Conservation (phyloP, 768 basidiomycete species). For the Rhizopogon sp. region DNA sequence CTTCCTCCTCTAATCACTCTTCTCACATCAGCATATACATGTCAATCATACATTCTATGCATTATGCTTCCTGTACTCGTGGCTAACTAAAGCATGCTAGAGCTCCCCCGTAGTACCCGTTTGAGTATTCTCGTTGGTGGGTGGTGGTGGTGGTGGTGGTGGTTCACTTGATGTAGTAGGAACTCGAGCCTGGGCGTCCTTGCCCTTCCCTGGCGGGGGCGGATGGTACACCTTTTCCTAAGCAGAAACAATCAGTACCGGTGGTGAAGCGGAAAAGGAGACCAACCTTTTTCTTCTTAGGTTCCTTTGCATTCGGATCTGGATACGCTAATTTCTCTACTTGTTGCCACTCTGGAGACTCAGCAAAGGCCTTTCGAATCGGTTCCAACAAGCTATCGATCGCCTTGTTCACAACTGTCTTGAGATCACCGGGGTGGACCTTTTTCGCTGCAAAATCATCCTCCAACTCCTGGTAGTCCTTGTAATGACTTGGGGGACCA, state of each 20-base stretch:
- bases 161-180: background rate
- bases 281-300: slow-evolving; percentile 54
- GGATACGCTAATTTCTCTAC: slow-evolving; percentile 83
- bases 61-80: background rate
- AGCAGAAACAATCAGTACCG: background rate
- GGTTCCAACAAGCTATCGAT: slow-evolving; percentile 76
- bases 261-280: background rate
- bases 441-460: slow-evolving; percentile 70
- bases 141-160: background rate
- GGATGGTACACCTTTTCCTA: slow-evolving; percentile 82
- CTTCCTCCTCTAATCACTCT: background rate
- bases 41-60: background rate
- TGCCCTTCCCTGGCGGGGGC: slow-evolving; percentile 77
- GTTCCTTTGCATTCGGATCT: slow-evolving; percentile 58
- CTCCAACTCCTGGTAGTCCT: slow-evolving; percentile 57
- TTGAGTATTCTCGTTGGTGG: background rate
- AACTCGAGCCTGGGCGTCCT: slow-evolving; percentile 29
- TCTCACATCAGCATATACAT: background rate
- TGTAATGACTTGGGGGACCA: slow-evolving; percentile 69
- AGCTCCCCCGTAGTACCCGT: background rate
- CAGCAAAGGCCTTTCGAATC: slow-evolving; percentile 72
- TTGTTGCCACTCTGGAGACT: slow-evolving; percentile 75
- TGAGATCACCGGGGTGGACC: slow-evolving; percentile 89
- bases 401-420: slow-evolving; percentile 67
- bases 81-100: background rate